Percentiles rank a stretch among this genome's conserved stretches.
These are phyloP conservation scores for Populus deltoides DNA, from an alignment of 345 rosid species.

Conservation along the genomic window DNA sequence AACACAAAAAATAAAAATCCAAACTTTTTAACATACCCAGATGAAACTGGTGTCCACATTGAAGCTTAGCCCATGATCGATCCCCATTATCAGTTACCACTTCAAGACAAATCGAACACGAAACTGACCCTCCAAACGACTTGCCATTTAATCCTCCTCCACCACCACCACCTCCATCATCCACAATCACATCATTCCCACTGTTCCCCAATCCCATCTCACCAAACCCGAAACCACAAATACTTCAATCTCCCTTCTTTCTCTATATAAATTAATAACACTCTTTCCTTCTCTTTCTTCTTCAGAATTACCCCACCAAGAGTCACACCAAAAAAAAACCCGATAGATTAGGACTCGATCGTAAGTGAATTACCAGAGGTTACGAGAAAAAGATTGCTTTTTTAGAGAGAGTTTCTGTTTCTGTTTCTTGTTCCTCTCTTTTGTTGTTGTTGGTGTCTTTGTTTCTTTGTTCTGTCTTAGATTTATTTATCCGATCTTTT, in stretches of 20 bases:
- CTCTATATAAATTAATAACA: neutral
- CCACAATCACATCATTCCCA: slow-evolving; percentile 46
- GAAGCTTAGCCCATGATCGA: slow-evolving; percentile 98
- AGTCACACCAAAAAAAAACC: neutral
- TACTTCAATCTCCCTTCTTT: slow-evolving; percentile 9
- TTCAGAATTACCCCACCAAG: neutral
- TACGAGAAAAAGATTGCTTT: neutral
- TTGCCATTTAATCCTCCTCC: slow-evolving; percentile 44
- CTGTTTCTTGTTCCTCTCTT: neutral
- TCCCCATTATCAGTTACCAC: slow-evolving; percentile 65
- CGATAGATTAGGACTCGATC: neutral
- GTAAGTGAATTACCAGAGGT: neutral
- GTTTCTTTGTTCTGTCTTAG: slow-evolving; percentile 4
- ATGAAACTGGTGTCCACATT: slow-evolving; percentile 92
- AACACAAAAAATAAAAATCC: neutral
- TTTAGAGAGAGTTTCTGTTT: neutral
- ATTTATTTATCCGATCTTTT: slow-evolving; percentile 16
- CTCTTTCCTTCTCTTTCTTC: neutral
- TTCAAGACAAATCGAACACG: slow-evolving; percentile 98
- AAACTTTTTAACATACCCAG: slow-evolving; percentile 49
- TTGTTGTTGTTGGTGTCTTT: slow-evolving; percentile 1
- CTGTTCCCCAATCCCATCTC: slow-evolving; percentile 72
- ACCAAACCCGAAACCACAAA: slow-evolving; percentile 1
- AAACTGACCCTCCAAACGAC: slow-evolving; percentile 46
- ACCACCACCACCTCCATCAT: slow-evolving; percentile 45